Evolutionary conservation across 306 rosid genomes (phyloP).

Genomic region (Fragaria nilgerrensis): DNA sequence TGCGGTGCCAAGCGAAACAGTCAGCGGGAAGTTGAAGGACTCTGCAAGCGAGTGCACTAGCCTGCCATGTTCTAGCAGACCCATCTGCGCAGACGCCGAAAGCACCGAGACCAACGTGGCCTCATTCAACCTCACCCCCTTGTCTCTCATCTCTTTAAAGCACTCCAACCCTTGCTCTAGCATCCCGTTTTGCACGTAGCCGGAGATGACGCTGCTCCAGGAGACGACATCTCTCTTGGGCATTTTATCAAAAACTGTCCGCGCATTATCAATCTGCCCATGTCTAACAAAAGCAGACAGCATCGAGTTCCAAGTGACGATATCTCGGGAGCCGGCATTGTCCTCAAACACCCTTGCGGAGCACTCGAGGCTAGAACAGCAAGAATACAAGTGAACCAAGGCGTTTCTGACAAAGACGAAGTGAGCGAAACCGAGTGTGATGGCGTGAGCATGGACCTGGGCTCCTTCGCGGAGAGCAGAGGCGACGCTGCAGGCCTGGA

Average conservation of each 20-base stretch:
- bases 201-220: slow-evolving; percentile 71
- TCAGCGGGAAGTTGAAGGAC: slow-evolving; percentile 41
- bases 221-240: slow-evolving; percentile 62
- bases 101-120: slow-evolving; percentile 56
- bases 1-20: slow-evolving; percentile 54
- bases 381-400: slow-evolving; percentile 54
- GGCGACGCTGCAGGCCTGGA: slow-evolving; percentile 56
- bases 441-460: slow-evolving; percentile 50
- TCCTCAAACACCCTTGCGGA: slow-evolving; percentile 58
- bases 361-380: slow-evolving; percentile 34
- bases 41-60: slow-evolving; percentile 53
- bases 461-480: slow-evolving; percentile 43
- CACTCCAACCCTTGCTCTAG: slow-evolving; percentile 57
- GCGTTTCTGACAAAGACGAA: slow-evolving; percentile 64
- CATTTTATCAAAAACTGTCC: slow-evolving; percentile 67
- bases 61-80: slow-evolving; percentile 59
- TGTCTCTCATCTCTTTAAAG: slow-evolving; percentile 51
- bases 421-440: slow-evolving; percentile 46
- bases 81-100: slow-evolving; percentile 61
- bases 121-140: slow-evolving; percentile 52
- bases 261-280: slow-evolving; percentile 48
- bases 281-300: slow-evolving; percentile 45
- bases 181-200: slow-evolving; percentile 66
- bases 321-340: slow-evolving; percentile 39
- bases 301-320: slow-evolving; percentile 77